Evolutionary conservation across 2,329 filamentous ascomycete species (phyloP).

Genomic region (Hyphodiscus sp.): DNA sequence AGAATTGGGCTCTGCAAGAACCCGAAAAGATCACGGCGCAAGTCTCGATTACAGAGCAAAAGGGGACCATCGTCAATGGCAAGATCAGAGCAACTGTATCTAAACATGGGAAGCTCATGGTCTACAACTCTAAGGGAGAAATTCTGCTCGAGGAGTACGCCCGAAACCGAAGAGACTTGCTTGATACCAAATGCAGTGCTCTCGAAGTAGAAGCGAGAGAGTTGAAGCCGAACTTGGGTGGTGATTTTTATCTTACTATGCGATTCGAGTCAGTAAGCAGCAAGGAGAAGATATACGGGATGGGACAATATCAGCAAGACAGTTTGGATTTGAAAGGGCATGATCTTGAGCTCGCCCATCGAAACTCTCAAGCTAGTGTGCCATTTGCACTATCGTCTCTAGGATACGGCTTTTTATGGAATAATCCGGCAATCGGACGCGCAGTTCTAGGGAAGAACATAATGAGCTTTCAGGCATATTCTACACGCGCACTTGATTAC

Average conservation of each 20-base stretch:
- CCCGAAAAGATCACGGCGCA: neutral
- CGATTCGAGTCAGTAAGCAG: conserved; percentile 49
- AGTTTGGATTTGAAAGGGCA: conserved; percentile 55
- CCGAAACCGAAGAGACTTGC: conserved; percentile 40
- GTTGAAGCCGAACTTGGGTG: conserved; percentile 38
- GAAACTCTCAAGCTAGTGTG: conserved; percentile 59
- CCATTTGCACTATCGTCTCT: conserved; percentile 54
- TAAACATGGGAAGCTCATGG: conserved; percentile 40
- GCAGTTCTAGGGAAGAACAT: conserved; percentile 54
- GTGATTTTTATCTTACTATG: conserved; percentile 50
- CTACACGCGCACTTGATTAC: conserved; percentile 53
- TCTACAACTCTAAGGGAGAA: conserved; percentile 37
- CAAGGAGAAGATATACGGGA: conserved; percentile 58
- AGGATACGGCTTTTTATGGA: conserved; percentile 60
- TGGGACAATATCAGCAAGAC: conserved; percentile 63
- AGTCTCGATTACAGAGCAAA: conserved; percentile 4
- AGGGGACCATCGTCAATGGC: conserved; percentile 39
- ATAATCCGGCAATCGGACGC: conserved; percentile 56
- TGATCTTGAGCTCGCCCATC: conserved; percentile 57
- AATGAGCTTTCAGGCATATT: conserved; percentile 54
- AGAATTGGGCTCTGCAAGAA: conserved; percentile 36
- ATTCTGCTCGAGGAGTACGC: conserved; percentile 44
- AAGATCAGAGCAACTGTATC: conserved; percentile 41
- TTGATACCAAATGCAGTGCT: conserved; percentile 44
- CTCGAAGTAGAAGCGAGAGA: conserved; percentile 45